Evolutionary conservation across 768 basidiomycete genomes (phyloP).

Genomic region (Galerina marginata): DNA sequence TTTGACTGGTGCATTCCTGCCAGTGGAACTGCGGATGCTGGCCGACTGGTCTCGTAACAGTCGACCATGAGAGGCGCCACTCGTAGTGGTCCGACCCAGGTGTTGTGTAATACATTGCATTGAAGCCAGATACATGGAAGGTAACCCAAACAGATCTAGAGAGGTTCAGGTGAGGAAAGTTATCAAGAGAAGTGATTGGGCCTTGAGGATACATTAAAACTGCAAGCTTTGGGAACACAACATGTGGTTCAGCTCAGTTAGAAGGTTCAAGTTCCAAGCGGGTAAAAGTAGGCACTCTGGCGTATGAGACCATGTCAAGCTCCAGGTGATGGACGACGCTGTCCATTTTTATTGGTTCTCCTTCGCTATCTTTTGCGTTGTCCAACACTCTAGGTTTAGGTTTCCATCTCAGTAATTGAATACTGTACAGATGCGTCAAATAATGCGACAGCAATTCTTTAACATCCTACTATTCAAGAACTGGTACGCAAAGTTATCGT

Average conservation of each 20-base stretch:
- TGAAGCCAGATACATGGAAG: slow-evolving; percentile 38
- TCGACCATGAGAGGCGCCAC: slow-evolving; percentile 43
- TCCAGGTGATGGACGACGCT: slow-evolving; percentile 36
- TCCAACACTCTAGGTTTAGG: slow-evolving; percentile 39
- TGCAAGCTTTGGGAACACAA: slow-evolving; percentile 34
- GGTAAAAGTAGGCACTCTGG: slow-evolving; percentile 34
- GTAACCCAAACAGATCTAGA: slow-evolving; percentile 25
- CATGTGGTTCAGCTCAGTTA: slow-evolving; percentile 26
- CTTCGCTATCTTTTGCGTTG: slow-evolving; percentile 29
- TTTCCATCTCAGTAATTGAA: slow-evolving; percentile 20
- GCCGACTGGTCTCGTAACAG: slow-evolving; percentile 48
- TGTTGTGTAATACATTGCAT: slow-evolving; percentile 37
- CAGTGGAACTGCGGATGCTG: slow-evolving; percentile 40
- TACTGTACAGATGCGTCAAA: slow-evolving; percentile 19
- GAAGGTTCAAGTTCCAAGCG: slow-evolving; percentile 20
- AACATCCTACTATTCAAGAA: slow-evolving; percentile 56
- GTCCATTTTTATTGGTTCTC: slow-evolving; percentile 30
- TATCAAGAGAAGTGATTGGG: slow-evolving; percentile 24
- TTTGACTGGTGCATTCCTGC: not conserved
- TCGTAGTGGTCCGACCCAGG: slow-evolving; percentile 34
- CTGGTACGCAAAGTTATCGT: slow-evolving; percentile 37
- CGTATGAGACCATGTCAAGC: slow-evolving; percentile 39
- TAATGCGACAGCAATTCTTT: slow-evolving; percentile 37
- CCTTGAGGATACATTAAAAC: slow-evolving; percentile 33
- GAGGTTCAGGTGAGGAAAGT: slow-evolving; percentile 25